Evolutionary conservation across 225 moss, liverwort and hornwort genomes (phyloP).

Genomic region (Climacium dendroides): DNA sequence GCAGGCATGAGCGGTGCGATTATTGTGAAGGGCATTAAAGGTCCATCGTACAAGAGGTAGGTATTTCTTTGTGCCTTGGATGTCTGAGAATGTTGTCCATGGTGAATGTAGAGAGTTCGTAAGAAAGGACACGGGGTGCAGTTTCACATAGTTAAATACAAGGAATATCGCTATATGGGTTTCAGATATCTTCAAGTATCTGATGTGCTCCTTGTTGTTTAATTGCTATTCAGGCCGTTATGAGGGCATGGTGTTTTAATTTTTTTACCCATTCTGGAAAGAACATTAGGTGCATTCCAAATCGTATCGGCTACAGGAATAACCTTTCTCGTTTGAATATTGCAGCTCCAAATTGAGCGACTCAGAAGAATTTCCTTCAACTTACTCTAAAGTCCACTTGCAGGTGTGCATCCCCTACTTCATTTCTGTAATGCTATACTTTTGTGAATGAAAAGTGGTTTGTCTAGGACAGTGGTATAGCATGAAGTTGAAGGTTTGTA

Average conservation of each 20-base stretch:
- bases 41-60: slow-evolving; percentile 43
- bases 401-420: slow-evolving; percentile 18
- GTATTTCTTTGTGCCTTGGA: not conserved
- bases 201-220: not conserved
- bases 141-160: not conserved
- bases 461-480: not conserved
- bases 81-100: not conserved
- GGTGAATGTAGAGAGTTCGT: not conserved
- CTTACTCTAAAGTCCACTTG: slow-evolving; percentile 42
- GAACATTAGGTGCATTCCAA: not conserved
- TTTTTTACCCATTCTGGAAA: not conserved
- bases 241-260: not conserved
- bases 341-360: slow-evolving; percentile 34
- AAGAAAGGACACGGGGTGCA: not conserved
- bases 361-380: slow-evolving; percentile 45
- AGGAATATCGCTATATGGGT: not conserved
- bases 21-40: slow-evolving; percentile 44
- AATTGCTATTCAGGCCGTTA: not conserved
- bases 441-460: not conserved
- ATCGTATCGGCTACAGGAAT: not conserved
- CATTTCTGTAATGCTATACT: not conserved
- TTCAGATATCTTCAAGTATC: not conserved
- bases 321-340: not conserved
- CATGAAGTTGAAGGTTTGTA: not conserved
- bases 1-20: slow-evolving; percentile 64